Base-by-base conservation (phyloP, 1,139 yeast species). In the Yamadazyma jaroonii region DNA sequence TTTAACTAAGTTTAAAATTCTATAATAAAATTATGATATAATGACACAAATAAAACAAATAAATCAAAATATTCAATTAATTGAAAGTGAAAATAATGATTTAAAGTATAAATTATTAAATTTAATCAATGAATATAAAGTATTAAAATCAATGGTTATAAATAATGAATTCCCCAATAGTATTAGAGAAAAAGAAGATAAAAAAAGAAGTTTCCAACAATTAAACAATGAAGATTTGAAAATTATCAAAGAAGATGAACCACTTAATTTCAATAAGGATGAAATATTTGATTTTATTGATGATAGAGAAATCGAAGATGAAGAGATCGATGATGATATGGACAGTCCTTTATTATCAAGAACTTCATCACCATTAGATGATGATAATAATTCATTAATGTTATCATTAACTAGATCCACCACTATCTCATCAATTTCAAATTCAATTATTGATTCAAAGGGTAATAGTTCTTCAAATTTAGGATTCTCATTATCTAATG, bases 71-170 rank as follows among this genome's bases (percentile, higher is more conserved):
- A 63, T 69, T 35, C 47, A 54, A 14, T 38, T 50, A 14, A 54
- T 69, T 12, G 67, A 63, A 29, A 43, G 50, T 15, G 77, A 71
- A 48, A 71, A 71, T 46, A 45, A 50, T 34, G 58, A 57, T 21
- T 59, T 71, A 39, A 71, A 71, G 41, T 47, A 60, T 8, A 60
- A 62, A 38, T 53, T 71, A 30, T 56, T 71, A 31, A 53, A 61
- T 31, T 56, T 70, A 39, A 69, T 71, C 26, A 65, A 69, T 38
- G 75, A 70, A 41, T 71, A 70, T 50, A 68, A 68, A 46, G 55
- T 61, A 34, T 56, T 71, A 45, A 61, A 63, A 41, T 56, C 55
- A 33, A 51, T 57, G 45, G 72, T 70, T 22, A 41, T 45, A 15
- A 38, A 44, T 22, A 38, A 38, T 17, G 38, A 35, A 15, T 34